Evolutionary conservation across 352 stramenopile species (phyloP).

Genomic region (Globisporangium emineosum): DNA sequence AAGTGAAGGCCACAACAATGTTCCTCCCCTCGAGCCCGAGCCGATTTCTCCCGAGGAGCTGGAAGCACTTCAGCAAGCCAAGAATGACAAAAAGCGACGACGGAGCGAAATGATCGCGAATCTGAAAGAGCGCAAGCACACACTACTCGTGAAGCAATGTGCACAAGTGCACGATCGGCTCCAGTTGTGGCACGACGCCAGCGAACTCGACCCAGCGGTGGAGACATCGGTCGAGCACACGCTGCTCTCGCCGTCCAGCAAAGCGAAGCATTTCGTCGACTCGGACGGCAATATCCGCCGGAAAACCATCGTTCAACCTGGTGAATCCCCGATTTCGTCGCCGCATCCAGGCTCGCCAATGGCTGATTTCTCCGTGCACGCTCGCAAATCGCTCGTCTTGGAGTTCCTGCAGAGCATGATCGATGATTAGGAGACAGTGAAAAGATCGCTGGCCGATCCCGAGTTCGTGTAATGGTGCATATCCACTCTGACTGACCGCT

Average conservation of each 20-base stretch:
- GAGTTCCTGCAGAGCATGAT: constrained; percentile 33
- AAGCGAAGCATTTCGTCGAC: constrained; percentile 30
- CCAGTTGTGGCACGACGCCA: constrained; percentile 29
- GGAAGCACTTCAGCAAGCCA: background rate
- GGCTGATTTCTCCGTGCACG: background rate
- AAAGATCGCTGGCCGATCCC: background rate
- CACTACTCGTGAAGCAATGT: constrained; percentile 22
- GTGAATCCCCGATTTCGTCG: background rate
- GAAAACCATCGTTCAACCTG: constrained; percentile 14
- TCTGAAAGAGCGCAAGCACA: constrained; percentile 23
- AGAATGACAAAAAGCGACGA: constrained; percentile 19
- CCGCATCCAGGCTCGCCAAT: background rate
- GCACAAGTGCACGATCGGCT: constrained; percentile 21
- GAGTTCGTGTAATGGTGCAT: background rate
- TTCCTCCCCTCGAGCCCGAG: background rate
- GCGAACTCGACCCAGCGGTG: constrained; percentile 23
- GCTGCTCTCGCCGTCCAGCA: constrained; percentile 21
- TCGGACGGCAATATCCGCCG: constrained; percentile 32
- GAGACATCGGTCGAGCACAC: constrained; percentile 33
- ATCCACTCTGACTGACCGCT: background rate
- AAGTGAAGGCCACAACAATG: background rate
- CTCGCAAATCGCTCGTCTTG: constrained; percentile 23
- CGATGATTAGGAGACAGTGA: constrained; percentile 16
- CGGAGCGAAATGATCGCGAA: constrained; percentile 23
- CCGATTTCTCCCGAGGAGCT: constrained; percentile 1